Evolutionary conservation across 805 yeast species (phyloP).

Genomic region (Kuraishia ogatae): DNA sequence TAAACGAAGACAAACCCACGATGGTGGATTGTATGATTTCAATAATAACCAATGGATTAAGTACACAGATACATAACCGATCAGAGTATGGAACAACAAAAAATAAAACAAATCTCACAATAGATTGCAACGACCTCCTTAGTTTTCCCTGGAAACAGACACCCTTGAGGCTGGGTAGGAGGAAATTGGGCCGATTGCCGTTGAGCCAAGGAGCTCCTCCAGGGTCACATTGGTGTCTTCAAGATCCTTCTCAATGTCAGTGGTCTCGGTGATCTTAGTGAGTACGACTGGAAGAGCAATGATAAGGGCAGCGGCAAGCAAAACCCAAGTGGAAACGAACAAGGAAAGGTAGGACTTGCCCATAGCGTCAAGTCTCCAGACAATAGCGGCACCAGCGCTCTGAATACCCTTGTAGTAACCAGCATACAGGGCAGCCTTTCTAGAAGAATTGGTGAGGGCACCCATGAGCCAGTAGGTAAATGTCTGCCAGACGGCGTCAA

Average conservation of each 20-base stretch:
- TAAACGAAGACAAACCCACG: no score
- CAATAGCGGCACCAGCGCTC: constrained; percentile 55
- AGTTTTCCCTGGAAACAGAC: no score
- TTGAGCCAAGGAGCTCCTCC: not conserved
- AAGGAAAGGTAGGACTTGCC: constrained; percentile 25
- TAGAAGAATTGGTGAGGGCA: constrained; percentile 46
- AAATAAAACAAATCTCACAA: no score
- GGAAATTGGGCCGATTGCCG: not conserved
- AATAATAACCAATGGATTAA: no score
- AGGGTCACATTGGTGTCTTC: not conserved
- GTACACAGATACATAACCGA: no score
- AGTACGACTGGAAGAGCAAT: constrained; percentile 39
- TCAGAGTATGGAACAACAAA: no score
- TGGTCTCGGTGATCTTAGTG: constrained; percentile 33
- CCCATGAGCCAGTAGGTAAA: constrained; percentile 53
- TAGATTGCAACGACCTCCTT: no score
- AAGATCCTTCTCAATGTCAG: constrained; percentile 18
- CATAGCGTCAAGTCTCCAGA: constrained; percentile 47
- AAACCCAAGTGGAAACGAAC: constrained; percentile 45
- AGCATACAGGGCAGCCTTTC: constrained; percentile 46
- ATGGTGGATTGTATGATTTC: no score
- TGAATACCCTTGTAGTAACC: constrained; percentile 59
- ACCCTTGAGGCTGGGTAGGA: no score
- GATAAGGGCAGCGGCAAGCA: constrained; percentile 36
- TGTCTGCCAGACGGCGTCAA: constrained; percentile 53